phyloP scores from a whole-genome alignment of 2,329 filamentous ascomycete genomes.

The Talaromyces pinophilus region DNA sequence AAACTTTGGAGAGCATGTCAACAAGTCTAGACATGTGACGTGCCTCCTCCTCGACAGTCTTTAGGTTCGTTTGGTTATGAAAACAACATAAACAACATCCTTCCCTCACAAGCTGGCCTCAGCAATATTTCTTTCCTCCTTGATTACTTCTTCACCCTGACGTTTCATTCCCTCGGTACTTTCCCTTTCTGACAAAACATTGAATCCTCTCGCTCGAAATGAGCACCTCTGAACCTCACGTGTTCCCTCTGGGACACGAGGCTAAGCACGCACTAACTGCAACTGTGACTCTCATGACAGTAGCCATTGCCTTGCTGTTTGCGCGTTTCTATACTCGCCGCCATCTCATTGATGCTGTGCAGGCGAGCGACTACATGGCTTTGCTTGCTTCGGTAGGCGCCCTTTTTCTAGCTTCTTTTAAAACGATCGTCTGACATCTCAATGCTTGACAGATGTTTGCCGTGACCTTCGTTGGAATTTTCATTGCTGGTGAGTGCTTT shows the following conservation, averaged over 20 bases:
- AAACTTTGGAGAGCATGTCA: background rate
- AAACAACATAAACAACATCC: background rate
- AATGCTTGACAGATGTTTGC: conserved; percentile 32
- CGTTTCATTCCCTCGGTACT: background rate
- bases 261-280: conserved; percentile 32
- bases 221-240: conserved; percentile 25
- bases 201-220: conserved; percentile 3
- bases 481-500: conserved; percentile 28
- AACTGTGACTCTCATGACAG: conserved; percentile 36
- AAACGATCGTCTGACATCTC: background rate
- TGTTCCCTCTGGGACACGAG: conserved; percentile 30
- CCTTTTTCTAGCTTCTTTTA: background rate
- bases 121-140: background rate
- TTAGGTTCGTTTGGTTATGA: background rate
- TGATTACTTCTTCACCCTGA: background rate
- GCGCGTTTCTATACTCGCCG: conserved; percentile 38
- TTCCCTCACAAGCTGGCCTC: background rate
- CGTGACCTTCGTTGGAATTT: conserved; percentile 39
- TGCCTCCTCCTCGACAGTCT: background rate
- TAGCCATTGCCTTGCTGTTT: conserved; percentile 35
- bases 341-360: conserved; percentile 35
- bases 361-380: conserved; percentile 42
- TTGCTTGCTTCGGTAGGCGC: conserved; percentile 36
- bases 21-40: background rate
- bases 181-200: background rate